These are phyloP conservation scores for Datura wrightii DNA, from an alignment of 257 asterid genomes.

Conservation along the genomic window DNA sequence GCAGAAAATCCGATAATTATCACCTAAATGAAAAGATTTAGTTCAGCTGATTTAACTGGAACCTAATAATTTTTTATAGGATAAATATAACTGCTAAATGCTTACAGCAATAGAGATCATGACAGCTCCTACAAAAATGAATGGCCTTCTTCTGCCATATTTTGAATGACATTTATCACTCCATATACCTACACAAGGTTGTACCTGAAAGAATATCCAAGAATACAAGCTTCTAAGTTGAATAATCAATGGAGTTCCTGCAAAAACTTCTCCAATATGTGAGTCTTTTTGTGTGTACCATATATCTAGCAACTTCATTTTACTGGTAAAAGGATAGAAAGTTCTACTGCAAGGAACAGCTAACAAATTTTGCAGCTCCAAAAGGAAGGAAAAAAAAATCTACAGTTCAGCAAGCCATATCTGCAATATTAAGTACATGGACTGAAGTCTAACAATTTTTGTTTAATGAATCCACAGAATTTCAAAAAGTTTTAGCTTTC, in stretches of 20 bases:
- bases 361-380: constrained; percentile 6
- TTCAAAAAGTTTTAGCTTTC: not conserved
- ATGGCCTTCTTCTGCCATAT: constrained; percentile 92
- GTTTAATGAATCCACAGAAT: not conserved
- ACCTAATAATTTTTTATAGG: constrained; percentile 32
- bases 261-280: constrained; percentile 11
- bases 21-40: constrained; percentile 66
- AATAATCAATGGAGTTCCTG: not conserved
- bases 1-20: constrained; percentile 95
- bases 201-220: constrained; percentile 65
- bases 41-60: constrained; percentile 48
- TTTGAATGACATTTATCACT: constrained; percentile 91
- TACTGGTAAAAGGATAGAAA: not conserved
- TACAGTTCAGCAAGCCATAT: not conserved
- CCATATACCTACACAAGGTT: constrained; percentile 99
- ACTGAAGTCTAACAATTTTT: constrained; percentile 11
- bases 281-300: not conserved
- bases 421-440: not conserved
- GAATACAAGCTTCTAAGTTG: constrained; percentile 11
- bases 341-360: not conserved
- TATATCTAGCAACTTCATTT: not conserved
- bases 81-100: constrained; percentile 37
- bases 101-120: constrained; percentile 88
- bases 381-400: not conserved
- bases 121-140: constrained; percentile 81